Conservation (phyloP, 2,329 filamentous ascomycete species). For the Colletotrichum gloeosporioides region DNA sequence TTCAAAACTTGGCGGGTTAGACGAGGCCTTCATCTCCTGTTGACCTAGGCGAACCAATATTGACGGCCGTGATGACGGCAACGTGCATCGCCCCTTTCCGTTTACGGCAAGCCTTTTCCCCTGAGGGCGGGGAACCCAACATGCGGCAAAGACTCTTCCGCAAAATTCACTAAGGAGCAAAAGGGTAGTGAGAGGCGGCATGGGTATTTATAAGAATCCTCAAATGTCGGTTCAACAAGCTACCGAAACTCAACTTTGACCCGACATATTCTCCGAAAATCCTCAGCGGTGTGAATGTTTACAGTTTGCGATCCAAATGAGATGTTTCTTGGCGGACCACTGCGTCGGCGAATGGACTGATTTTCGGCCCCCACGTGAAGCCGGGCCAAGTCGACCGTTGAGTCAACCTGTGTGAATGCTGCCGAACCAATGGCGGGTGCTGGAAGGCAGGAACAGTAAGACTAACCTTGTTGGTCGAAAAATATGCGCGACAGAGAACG, state of each 20-base stretch:
- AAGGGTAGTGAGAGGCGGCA: background rate
- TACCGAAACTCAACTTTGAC: background rate
- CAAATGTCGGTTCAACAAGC: background rate
- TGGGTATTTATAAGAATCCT: background rate
- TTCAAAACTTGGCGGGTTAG: background rate
- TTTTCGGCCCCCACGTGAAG: background rate
- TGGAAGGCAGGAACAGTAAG: background rate
- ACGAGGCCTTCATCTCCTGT: background rate
- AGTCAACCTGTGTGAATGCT: background rate
- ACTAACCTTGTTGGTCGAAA: background rate
- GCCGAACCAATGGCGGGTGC: background rate
- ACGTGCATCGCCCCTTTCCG: background rate
- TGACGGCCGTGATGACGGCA: background rate
- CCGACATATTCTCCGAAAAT: background rate
- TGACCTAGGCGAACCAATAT: background rate
- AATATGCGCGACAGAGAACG: background rate
- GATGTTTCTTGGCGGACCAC: background rate
- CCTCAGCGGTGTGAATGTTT: background rate
- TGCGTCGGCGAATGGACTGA: background rate
- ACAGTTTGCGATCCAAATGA: background rate
- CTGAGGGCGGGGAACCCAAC: background rate
- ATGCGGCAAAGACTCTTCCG: background rate
- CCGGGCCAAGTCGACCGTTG: background rate
- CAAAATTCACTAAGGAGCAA: background rate
- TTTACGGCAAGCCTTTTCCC: background rate